Percentiles rank a stretch among this genome's conserved stretches.
phyloP scores from a whole-genome alignment of 108 stramenopile species.

The Skeletonema costatum region DNA sequence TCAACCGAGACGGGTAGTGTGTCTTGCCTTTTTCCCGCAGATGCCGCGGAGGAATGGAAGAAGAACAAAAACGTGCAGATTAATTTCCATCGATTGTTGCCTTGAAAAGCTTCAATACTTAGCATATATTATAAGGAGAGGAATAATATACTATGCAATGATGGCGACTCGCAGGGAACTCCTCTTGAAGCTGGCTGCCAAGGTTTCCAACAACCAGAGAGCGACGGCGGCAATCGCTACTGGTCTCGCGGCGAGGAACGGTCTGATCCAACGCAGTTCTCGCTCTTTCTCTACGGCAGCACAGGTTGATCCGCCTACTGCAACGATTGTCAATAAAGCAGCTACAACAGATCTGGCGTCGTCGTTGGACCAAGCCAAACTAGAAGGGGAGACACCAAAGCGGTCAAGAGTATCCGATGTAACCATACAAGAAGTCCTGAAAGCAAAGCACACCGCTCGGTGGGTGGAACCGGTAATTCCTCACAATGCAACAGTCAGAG shows the following conservation, averaged over 20 bases:
- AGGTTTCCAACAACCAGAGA: not conserved
- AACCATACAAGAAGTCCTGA: slow-evolving; percentile 71
- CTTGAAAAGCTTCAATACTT: too few species aligned
- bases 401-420: slow-evolving; percentile 14
- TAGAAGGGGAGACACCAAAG: not conserved
- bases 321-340: not conserved
- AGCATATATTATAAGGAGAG: too few species aligned
- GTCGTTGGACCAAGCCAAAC: not conserved
- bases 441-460: slow-evolving; percentile 76
- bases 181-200: not conserved
- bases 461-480: slow-evolving; percentile 83
- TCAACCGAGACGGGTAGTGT: too few species aligned
- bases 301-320: not conserved
- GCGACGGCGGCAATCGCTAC: not conserved
- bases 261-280: not conserved
- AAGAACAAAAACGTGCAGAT: too few species aligned
- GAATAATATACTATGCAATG: not conserved
- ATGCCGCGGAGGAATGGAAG: too few species aligned
- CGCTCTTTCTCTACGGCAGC: not conserved
- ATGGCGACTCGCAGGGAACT: not conserved
- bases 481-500: slow-evolving; percentile 58
- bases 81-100: too few species aligned
- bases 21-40: too few species aligned
- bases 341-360: not conserved
- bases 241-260: not conserved